A percentile compares a stretch with the other conserved stretches of the same genome.
phyloP scores from a whole-genome alignment of 345 rosid species.

The Eucalyptus curtisii region DNA sequence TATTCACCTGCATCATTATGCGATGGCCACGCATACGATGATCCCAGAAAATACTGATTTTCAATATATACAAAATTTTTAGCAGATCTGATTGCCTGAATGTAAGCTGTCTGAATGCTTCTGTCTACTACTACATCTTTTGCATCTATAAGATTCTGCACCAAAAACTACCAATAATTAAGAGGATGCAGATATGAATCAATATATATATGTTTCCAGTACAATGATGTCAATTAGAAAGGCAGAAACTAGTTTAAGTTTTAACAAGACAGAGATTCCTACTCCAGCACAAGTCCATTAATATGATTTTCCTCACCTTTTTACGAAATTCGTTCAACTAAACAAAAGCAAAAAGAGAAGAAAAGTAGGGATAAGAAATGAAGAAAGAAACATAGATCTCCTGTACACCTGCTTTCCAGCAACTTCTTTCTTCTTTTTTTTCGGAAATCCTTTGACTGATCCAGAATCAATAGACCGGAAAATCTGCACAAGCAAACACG shows the following conservation, averaged over 20 bases:
- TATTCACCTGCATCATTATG: constrained; percentile 71
- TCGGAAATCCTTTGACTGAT: constrained; percentile 76
- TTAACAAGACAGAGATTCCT: not conserved
- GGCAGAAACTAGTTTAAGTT: not conserved
- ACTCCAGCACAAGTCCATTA: not conserved
- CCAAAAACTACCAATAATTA: not conserved
- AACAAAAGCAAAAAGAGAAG: not conserved
- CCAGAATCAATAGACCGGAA: constrained; percentile 85
- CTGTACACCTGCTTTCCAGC: constrained; percentile 38
- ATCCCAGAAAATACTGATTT: constrained; percentile 97
- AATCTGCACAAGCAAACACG: constrained; percentile 23
- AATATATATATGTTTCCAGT: not conserved
- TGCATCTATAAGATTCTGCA: constrained; percentile 69
- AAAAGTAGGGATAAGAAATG: not conserved
- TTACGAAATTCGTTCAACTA: not conserved
- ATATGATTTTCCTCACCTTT: not conserved
- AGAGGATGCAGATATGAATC: not conserved
- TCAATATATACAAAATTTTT: constrained; percentile 92
- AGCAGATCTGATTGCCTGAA: constrained; percentile 97
- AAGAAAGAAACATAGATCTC: not conserved
- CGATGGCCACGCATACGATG: constrained; percentile 93
- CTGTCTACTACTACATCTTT: constrained; percentile 70
- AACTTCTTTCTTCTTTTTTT: constrained; percentile 10
- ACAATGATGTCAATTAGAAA: not conserved
- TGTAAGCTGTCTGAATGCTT: constrained; percentile 93